phyloP scores from a whole-genome alignment of 2,329 filamentous ascomycete species.

The Pseudopithomyces maydicus region DNA sequence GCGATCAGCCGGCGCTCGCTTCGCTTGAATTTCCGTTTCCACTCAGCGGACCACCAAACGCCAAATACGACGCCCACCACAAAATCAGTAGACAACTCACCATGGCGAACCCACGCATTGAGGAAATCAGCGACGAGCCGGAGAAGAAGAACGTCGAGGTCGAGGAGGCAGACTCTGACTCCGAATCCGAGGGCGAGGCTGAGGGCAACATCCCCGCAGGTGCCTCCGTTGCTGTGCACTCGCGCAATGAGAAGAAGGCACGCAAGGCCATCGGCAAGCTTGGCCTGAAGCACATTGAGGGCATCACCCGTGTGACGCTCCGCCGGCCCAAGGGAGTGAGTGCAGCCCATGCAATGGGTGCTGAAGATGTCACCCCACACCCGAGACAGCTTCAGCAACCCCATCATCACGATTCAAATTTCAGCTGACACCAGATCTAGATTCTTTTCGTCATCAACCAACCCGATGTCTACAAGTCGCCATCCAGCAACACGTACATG shows the following conservation, averaged over 20 bases:
- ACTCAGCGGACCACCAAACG: slow-evolving; percentile 9
- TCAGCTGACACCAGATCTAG: slow-evolving; percentile 53
- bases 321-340: slow-evolving; percentile 98
- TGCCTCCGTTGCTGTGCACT: slow-evolving; percentile 89
- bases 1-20: not conserved
- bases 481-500: slow-evolving; percentile 99
- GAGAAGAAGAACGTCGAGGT: slow-evolving; percentile 78
- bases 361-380: slow-evolving; percentile 12
- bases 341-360: slow-evolving; percentile 41
- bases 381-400: not conserved
- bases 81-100: slow-evolving; percentile 47
- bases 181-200: slow-evolving; percentile 77
- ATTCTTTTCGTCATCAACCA: slow-evolving; percentile 99
- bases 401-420: slow-evolving; percentile 12
- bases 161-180: slow-evolving; percentile 73
- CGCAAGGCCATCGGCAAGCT: slow-evolving; percentile 99
- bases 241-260: slow-evolving; percentile 99
- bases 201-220: slow-evolving; percentile 78
- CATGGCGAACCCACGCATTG: slow-evolving; percentile 98
- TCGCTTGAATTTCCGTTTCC: slow-evolving; percentile 14
- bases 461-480: slow-evolving; percentile 99
- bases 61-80: slow-evolving; percentile 38
- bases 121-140: slow-evolving; percentile 91
- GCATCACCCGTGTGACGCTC: slow-evolving; percentile 97
- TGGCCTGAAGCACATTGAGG: slow-evolving; percentile 92